phyloP scores from a whole-genome alignment of 148 eudicot genomes.

The Linanthus parryae region DNA sequence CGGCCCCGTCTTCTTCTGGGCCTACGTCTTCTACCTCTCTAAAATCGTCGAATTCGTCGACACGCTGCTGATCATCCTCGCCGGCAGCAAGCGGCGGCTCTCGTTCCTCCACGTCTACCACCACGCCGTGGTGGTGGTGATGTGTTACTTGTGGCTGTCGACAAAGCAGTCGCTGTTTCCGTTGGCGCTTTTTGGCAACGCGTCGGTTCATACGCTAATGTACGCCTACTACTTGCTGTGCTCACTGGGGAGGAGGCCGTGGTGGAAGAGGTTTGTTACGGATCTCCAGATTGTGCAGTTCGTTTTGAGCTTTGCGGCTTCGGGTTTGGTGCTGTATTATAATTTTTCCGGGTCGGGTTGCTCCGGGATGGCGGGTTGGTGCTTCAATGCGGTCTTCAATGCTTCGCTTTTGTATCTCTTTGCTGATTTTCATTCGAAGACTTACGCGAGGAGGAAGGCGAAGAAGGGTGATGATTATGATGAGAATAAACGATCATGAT shows the following conservation, averaged over 20 bases:
- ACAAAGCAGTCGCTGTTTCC: slow-evolving; percentile 56
- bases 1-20: slow-evolving; percentile 87
- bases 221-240: slow-evolving; percentile 66
- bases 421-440: slow-evolving; percentile 64
- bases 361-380: slow-evolving; percentile 72
- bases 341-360: slow-evolving; percentile 63
- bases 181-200: slow-evolving; percentile 67
- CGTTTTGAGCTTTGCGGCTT: slow-evolving; percentile 62
- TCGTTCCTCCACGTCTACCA: slow-evolving; percentile 96
- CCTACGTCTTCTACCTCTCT: slow-evolving; percentile 75
- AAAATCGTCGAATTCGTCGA: slow-evolving; percentile 73
- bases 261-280: slow-evolving; percentile 84
- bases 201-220: slow-evolving; percentile 76
- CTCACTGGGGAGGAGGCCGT: slow-evolving; percentile 57
- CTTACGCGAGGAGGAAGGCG: slow-evolving; percentile 40
- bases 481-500: slow-evolving; percentile 23
- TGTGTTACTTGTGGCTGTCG: slow-evolving; percentile 76
- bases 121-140: slow-evolving; percentile 62
- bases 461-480: background rate
- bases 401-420: slow-evolving; percentile 81
- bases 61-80: slow-evolving; percentile 54
- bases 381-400: slow-evolving; percentile 73
- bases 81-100: slow-evolving; percentile 38
- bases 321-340: slow-evolving; percentile 55
- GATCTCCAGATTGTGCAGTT: slow-evolving; percentile 86